phyloP scores from a whole-genome alignment of 345 rosid species.

The Lagerstroemia speciosa region DNA sequence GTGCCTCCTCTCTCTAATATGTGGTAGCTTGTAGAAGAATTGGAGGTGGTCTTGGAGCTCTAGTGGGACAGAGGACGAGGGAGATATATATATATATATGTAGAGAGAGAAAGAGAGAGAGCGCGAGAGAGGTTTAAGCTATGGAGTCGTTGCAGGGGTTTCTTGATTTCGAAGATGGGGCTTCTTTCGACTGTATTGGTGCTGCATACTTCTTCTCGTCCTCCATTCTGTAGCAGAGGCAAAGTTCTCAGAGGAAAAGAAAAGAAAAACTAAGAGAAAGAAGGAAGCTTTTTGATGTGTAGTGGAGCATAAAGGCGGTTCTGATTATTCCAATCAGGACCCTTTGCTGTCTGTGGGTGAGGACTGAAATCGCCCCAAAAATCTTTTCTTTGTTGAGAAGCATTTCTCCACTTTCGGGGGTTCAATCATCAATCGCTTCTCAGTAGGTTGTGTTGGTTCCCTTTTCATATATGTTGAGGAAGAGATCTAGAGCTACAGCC shows the following conservation, averaged over 20 bases:
- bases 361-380: conserved; percentile 1
- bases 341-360: conserved; percentile 10
- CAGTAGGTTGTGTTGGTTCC: conserved; percentile 11
- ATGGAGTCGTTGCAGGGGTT: conserved; percentile 14
- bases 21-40: conserved; percentile 13
- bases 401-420: not conserved
- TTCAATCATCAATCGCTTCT: conserved; percentile 7
- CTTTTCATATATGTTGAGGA: conserved; percentile 15
- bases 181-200: conserved; percentile 16
- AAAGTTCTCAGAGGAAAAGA: not conserved
- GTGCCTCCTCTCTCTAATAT: conserved; percentile 5
- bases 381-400: conserved; percentile 8
- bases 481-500: conserved; percentile 25
- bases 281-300: conserved; percentile 8
- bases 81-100: not conserved
- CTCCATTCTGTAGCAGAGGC: conserved; percentile 11
- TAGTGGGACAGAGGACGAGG: conserved; percentile 22
- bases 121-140: not conserved
- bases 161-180: conserved; percentile 16
- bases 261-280: not conserved
- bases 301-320: conserved; percentile 22
- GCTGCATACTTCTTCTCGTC: conserved; percentile 6
- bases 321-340: conserved; percentile 14
- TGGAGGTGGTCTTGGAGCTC: conserved; percentile 4
- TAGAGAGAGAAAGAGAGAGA: conserved; percentile 6